Base-by-base conservation (phyloP, 2,329 filamentous ascomycete species). In the Alternaria angustiovoidea region DNA sequence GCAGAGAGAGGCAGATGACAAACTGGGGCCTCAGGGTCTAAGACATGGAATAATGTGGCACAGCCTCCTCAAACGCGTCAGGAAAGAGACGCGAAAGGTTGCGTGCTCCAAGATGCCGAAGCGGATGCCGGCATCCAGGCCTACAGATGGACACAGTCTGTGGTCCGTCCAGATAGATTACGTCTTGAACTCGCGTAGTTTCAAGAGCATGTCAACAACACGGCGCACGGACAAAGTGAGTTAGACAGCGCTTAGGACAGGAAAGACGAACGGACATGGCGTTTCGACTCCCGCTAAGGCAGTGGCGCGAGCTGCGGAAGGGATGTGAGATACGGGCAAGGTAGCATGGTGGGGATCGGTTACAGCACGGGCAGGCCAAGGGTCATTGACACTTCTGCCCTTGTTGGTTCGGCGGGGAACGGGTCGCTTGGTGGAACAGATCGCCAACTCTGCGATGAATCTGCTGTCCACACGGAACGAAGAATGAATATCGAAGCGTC, bases 361-460 rank as follows among this genome's bases (percentile, higher is more conserved):
- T 68, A 34, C 53, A 57, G 68, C 71, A 75, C 69, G 69, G 73
- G 67, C 73, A 70, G 55, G 59, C 60, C 61, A 62, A 66, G 66
- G 65, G 46, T 49, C 46, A 64, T 64, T 64, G 58, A 39, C 61
- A 57, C 59, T 49, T 65, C 53, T 62, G 65, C 62, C 72, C 71
- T 67, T 70, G 72, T 57, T 67, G 69, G 72, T 57, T 72, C 64
- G 62, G 65, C 68, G 69, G 70, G 64, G 69, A 65, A 68, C 72
- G 74, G 75, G 72, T 60, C 67, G 73, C 63, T 62, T 74, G 69
- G 72, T 75, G 72, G 71, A 72, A 74, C 72, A 71, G 74, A 74
- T 75, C 69, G 73, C 66, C 69, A 57, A 63, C 32, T 67, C 59
- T 57, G 60, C 53, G 61, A 65, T 51, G 61, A 54, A 30, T 30